Conservation (phyloP, 176 grass and related monocot species). For the Oryza officinalis region DNA sequence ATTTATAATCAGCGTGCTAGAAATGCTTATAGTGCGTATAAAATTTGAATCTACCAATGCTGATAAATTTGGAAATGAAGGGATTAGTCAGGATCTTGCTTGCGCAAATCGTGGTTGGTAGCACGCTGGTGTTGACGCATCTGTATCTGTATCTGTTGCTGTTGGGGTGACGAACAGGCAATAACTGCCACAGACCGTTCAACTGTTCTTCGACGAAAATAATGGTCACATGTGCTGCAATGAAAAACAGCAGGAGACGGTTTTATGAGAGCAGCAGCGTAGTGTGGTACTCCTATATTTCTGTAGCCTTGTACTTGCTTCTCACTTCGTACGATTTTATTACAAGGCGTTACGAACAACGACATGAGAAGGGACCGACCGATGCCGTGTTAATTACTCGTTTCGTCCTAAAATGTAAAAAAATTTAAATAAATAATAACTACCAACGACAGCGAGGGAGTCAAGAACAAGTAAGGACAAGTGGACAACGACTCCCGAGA, state of each 20-base stretch:
- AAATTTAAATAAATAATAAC: too few relatives aligned
- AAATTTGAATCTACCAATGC: too few relatives aligned
- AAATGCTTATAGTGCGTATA: too few relatives aligned
- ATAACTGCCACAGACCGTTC: not conserved
- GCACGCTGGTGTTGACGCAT: not conserved
- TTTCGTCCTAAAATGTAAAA: too few relatives aligned
- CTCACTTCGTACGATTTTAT: not conserved
- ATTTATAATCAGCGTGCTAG: too few relatives aligned
- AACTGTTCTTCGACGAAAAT: not conserved
- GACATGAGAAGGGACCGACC: too few relatives aligned
- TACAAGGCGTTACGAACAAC: not conserved
- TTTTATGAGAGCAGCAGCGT: not conserved
- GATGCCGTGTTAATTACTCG: too few relatives aligned
- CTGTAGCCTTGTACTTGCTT: not conserved
- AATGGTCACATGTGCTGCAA: not conserved
- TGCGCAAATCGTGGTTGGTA: not conserved
- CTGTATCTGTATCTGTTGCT: not conserved
- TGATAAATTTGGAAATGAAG: too few relatives aligned
- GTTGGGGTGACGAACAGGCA: not conserved
- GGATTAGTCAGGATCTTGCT: too few relatives aligned
- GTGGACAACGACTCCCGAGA: too few relatives aligned
- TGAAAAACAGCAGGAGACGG: not conserved
- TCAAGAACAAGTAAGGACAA: too few relatives aligned
- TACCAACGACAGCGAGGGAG: too few relatives aligned
- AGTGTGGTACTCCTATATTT: not conserved